Evolutionary conservation across 1,284 basidiomycete genomes (phyloP), one percentile per base, ranked within the genome.

Genomic region (Cryptococcus sp.): DNA sequence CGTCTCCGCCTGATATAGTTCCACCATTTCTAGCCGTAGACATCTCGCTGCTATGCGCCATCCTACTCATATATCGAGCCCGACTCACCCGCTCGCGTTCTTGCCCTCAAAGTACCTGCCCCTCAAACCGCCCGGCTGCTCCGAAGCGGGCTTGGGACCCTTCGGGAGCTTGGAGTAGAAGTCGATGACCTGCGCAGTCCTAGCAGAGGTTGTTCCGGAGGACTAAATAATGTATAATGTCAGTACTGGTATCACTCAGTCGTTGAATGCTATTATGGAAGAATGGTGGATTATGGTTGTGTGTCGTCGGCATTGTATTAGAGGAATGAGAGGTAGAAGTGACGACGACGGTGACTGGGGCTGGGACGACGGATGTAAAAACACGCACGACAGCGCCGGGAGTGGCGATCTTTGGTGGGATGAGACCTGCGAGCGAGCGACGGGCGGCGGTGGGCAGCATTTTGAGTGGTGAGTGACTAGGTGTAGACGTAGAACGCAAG

Each of bases 331-430:
- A 30, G 17, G 52, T 19, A 17, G n/a, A 25, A 23, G 43, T 1
- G 25, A 41, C 16, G 27, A 19, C 8, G 17, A 25, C 25, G 25
- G 25, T 25, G 25, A 25, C 25, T 25, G 25, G 25, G 25, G 6
- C 25, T 25, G 25, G 25, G 25, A 41, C 16, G 27, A 19, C 13
- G 17, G 54, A 43, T 39, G 39, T 40, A 42, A 50, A 46, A 60
- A 55, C 55, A 72, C 89, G 75, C 79, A 93, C 90, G 63, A 95
- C 87, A 69, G 90, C 86, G 59, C 85, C 84, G 4, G 93, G 93
- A 22, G 93, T 91, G 55, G 93, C 93, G 74, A 97, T 89, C 83
- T 97, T 97, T 55, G 93, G 93, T 47, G 93, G 93, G 70, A 96
- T 87, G 63, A 95, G 85, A 57, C 87, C 86, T 67, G 84, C 83